phyloP scores from a whole-genome alignment of 371 early-diverging fungal species.

The Paraphysoderma sedebokerense region DNA sequence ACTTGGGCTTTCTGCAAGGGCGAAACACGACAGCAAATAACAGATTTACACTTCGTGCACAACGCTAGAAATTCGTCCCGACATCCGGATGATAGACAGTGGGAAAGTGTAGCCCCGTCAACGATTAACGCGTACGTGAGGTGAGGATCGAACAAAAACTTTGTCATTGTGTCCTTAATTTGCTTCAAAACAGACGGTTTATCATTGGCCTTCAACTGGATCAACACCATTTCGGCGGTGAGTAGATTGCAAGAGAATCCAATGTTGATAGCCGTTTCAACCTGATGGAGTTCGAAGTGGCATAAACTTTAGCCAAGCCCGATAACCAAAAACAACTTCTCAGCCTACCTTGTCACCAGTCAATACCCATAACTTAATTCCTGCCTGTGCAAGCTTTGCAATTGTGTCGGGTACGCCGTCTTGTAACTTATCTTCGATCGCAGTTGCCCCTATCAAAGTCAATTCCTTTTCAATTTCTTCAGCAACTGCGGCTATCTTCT shows the following conservation, averaged over 20 bases:
- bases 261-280: conserved; percentile 67
- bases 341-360: conserved; percentile 95
- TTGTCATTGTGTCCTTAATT: conserved; percentile 37
- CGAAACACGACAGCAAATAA: conserved; percentile 74
- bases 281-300: conserved; percentile 12
- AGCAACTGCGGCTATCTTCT: conserved; percentile 43
- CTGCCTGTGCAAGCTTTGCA: conserved; percentile 51
- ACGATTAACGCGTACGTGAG: conserved; percentile 52
- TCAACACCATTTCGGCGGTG: conserved; percentile 42
- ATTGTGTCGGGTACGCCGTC: conserved; percentile 73
- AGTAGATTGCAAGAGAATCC: conserved; percentile 60
- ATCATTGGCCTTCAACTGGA: conserved; percentile 43
- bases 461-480: conserved; percentile 54
- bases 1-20: conserved; percentile 83
- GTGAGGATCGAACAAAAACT: conserved; percentile 13
- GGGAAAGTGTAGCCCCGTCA: conserved; percentile 51
- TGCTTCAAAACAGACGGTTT: conserved; percentile 32
- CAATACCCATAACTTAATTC: conserved; percentile 86
- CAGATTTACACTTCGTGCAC: conserved; percentile 48
- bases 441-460: conserved; percentile 69
- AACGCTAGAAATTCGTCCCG: conserved; percentile 44
- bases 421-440: conserved; percentile 85
- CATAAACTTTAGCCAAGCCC: conserved; percentile 1
- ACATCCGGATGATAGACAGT: too few species aligned
- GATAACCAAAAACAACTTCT: conserved; percentile 22